Percentiles rank a stretch among this genome's conserved stretches.
phyloP scores from a whole-genome alignment of 331 rosid genomes.

The Quercus phellos region DNA sequence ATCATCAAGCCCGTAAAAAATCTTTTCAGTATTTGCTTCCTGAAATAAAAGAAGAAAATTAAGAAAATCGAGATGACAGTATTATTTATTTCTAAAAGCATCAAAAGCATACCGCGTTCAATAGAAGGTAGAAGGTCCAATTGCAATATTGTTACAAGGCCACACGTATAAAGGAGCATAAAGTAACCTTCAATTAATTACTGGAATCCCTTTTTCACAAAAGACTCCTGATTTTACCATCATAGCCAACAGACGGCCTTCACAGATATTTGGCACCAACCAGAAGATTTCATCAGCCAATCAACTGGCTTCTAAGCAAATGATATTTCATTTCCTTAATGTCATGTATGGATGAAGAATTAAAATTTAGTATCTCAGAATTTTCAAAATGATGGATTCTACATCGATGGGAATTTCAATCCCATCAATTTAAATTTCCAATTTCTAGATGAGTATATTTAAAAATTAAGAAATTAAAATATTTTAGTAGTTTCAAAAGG shows the following conservation, averaged over 20 bases:
- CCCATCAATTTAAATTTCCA: too few species aligned
- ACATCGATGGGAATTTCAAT: too few species aligned
- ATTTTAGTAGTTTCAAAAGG: too few species aligned
- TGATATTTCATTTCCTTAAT: not conserved
- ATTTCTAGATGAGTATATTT: too few species aligned
- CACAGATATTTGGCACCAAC: not conserved
- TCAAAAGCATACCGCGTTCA: not conserved
- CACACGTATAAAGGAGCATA: not conserved
- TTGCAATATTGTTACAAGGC: not conserved
- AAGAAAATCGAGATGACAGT: not conserved
- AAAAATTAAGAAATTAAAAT: too few species aligned
- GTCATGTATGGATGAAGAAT: too few species aligned
- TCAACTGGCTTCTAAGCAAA: not conserved
- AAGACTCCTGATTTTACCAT: not conserved
- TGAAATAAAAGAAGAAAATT: slow-evolving; percentile 38
- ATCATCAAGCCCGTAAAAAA: slow-evolving; percentile 90
- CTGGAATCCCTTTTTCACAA: not conserved
- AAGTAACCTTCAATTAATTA: not conserved
- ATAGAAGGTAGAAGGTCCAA: not conserved
- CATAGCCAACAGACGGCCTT: not conserved
- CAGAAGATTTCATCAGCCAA: not conserved
- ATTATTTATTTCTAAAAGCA: not conserved
- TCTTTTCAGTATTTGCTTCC: slow-evolving; percentile 86
- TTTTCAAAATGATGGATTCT: too few species aligned
- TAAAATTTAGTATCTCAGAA: too few species aligned